A percentile compares a stretch with the other conserved stretches of the same genome.
These are phyloP conservation scores for Anacardium occidentale DNA, from an alignment of 345 rosid genomes.

Conservation along the genomic window DNA sequence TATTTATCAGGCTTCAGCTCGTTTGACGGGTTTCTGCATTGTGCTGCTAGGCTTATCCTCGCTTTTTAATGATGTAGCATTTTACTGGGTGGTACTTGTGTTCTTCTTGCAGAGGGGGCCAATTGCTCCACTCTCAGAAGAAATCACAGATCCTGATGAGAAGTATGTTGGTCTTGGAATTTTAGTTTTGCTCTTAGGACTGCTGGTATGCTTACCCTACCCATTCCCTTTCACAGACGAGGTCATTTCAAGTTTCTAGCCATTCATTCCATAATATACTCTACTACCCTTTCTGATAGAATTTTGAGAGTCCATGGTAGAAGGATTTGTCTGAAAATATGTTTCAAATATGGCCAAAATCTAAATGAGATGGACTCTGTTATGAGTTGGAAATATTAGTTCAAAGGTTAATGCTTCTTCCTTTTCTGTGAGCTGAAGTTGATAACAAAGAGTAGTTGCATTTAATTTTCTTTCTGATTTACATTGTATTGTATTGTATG, in stretches of 20 bases:
- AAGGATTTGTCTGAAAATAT: neutral
- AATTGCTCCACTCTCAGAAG: conserved; percentile 77
- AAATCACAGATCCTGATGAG: conserved; percentile 63
- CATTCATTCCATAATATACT: neutral
- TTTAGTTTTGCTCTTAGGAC: conserved; percentile 63
- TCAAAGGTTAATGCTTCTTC: neutral
- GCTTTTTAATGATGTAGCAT: conserved; percentile 75
- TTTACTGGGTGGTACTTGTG: conserved; percentile 87
- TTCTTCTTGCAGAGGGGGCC: conserved; percentile 90
- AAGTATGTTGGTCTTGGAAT: conserved; percentile 62
- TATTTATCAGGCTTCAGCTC: conserved; percentile 58
- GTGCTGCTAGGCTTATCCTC: conserved; percentile 76
- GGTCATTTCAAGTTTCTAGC: conserved; percentile 40
- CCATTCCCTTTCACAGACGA: conserved; percentile 75
- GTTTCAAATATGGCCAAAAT: neutral
- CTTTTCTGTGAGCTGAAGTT: neutral
- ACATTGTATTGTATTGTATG: no score
- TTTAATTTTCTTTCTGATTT: no score
- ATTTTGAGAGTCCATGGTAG: neutral
- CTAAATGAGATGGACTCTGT: no score
- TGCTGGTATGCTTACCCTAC: conserved; percentile 79
- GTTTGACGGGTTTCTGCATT: conserved; percentile 63
- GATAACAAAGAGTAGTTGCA: neutral
- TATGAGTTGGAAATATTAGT: neutral
- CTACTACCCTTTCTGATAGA: no score